Evolutionary conservation across 306 rosid species (phyloP).

Genomic region (Fagus crenata): DNA sequence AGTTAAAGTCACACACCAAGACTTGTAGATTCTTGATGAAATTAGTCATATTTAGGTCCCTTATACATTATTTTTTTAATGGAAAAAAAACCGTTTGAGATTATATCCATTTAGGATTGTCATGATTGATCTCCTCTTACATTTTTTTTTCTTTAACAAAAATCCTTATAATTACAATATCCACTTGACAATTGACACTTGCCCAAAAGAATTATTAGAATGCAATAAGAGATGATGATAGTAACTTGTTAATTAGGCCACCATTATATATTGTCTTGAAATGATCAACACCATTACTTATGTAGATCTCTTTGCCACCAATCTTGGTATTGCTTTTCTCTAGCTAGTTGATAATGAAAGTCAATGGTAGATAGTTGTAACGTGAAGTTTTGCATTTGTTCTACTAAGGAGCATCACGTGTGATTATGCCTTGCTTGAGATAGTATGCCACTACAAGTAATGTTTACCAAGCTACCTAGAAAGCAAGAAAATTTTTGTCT

Average conservation of each 20-base stretch:
- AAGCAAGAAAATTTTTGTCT: too few relatives aligned
- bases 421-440: conserved; percentile 39
- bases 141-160: too few relatives aligned
- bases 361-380: background rate
- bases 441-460: background rate
- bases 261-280: background rate
- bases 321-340: background rate
- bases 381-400: background rate
- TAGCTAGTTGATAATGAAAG: background rate
- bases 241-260: background rate
- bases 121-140: too few relatives aligned
- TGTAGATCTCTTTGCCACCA: background rate
- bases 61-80: too few relatives aligned
- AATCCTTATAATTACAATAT: too few relatives aligned
- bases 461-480: background rate
- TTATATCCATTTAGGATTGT: too few relatives aligned
- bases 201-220: background rate
- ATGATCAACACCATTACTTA: background rate
- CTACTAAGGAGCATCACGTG: conserved; percentile 3
- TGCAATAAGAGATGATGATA: background rate
- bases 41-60: too few relatives aligned
- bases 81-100: too few relatives aligned
- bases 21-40: too few relatives aligned
- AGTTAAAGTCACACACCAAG: too few relatives aligned
- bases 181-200: too few relatives aligned